Evolutionary conservation across 257 asterid genomes (phyloP).

Genomic region (Apocynum venetum): DNA sequence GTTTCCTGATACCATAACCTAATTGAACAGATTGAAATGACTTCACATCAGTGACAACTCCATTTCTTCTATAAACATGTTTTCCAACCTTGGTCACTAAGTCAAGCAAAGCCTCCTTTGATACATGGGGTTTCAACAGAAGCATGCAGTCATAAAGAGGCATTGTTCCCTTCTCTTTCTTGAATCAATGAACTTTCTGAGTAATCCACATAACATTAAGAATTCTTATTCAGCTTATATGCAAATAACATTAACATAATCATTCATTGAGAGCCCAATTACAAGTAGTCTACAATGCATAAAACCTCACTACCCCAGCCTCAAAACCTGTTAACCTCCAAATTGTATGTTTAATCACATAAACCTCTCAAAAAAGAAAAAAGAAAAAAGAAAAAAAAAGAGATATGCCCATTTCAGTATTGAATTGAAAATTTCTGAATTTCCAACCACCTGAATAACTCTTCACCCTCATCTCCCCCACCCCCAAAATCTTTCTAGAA

Average conservation of each 20-base stretch:
- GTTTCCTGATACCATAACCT: constrained; percentile 86
- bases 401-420: background rate
- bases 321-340: background rate
- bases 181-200: constrained; percentile 12
- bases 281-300: background rate
- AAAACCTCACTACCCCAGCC: background rate
- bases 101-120: constrained; percentile 38
- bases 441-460: background rate
- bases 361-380: background rate
- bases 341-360: background rate
- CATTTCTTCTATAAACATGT: constrained; percentile 64
- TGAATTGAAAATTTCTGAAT: background rate
- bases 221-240: background rate
- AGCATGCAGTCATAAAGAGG: constrained; percentile 94
- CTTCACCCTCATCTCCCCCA: background rate
- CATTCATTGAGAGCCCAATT: background rate
- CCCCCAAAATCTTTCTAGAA: background rate
- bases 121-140: constrained; percentile 60
- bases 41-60: constrained; percentile 62
- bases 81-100: constrained; percentile 57
- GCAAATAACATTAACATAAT: background rate
- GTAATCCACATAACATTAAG: background rate
- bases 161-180: constrained; percentile 38
- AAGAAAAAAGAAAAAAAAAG: too few species aligned
- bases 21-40: constrained; percentile 55